These are phyloP conservation scores for Dioszegia aurantiaca DNA, from an alignment of 768 basidiomycete genomes.

Conservation along the genomic window DNA sequence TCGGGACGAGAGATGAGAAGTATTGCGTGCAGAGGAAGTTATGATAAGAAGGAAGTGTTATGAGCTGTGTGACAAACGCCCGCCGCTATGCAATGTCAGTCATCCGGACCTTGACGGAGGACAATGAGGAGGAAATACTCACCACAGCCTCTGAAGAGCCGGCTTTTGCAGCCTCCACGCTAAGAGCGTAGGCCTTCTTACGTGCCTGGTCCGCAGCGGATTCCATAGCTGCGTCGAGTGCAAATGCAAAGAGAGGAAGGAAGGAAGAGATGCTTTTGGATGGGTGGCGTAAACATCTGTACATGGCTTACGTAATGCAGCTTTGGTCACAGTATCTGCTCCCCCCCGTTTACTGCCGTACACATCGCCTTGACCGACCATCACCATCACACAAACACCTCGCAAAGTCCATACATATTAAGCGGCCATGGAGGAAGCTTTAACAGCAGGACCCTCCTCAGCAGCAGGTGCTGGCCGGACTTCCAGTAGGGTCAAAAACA, in stretches of 20 bases:
- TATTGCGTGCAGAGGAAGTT: conserved; percentile 26
- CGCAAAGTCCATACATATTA: not conserved
- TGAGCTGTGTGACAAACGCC: conserved; percentile 26
- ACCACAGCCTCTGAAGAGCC: not conserved
- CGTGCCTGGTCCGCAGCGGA: not conserved
- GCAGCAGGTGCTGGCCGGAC: no score
- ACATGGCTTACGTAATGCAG: no score
- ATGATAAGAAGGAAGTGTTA: conserved; percentile 25
- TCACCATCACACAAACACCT: not conserved
- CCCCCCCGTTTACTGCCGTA: no score
- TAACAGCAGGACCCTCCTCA: conserved; percentile 3
- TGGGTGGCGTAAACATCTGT: no score
- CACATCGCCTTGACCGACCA: not conserved
- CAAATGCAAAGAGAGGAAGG: no score
- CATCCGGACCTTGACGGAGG: no score
- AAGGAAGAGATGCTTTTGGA: not conserved
- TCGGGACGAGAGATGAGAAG: conserved; percentile 34
- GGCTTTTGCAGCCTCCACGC: not conserved
- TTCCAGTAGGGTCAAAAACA: conserved; percentile 25
- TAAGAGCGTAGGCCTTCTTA: not conserved
- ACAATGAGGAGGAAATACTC: not conserved
- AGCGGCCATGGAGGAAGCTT: not conserved
- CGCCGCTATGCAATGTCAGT: conserved; percentile 20
- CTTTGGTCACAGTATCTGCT: no score
- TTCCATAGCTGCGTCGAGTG: not conserved